phyloP scores from a whole-genome alignment of 2,329 filamentous ascomycete genomes.

The Graphilbum ipis-grandicollis region DNA sequence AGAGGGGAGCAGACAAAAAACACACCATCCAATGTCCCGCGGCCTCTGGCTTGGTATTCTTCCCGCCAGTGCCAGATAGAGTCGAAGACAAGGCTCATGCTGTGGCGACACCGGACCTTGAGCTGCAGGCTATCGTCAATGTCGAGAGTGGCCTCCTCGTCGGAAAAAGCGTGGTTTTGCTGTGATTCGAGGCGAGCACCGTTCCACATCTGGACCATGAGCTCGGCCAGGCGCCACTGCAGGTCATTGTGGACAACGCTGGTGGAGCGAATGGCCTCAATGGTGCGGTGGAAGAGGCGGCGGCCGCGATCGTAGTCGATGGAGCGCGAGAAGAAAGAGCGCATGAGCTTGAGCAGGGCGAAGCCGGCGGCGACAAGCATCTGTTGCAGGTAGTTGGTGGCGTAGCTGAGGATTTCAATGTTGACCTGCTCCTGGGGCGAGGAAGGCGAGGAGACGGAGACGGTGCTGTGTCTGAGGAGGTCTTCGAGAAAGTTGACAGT shows the following conservation, averaged over 20 bases:
- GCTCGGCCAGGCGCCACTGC: conserved; percentile 60
- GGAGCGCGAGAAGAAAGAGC: conserved; percentile 57
- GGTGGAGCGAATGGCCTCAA: conserved; percentile 51
- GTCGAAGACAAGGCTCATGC: conserved; percentile 73
- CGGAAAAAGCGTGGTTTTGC: conserved; percentile 25
- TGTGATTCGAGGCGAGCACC: conserved; percentile 36
- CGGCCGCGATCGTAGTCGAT: conserved; percentile 52
- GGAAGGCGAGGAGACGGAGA: conserved; percentile 17
- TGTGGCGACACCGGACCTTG: conserved; percentile 69
- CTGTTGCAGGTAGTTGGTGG: conserved; percentile 64
- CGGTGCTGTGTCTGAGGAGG: conserved; percentile 35
- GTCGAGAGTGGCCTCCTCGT: conserved; percentile 29
- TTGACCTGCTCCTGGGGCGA: conserved; percentile 26
- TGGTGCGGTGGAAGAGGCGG: conserved; percentile 52
- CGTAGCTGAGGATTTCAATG: conserved; percentile 43
- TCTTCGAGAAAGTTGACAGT: conserved; percentile 53
- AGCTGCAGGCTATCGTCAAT: conserved; percentile 60
- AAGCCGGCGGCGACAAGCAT: conserved; percentile 74
- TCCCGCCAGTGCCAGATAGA: conserved; percentile 76
- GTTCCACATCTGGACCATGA: conserved; percentile 82
- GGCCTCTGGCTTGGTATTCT: conserved; percentile 55
- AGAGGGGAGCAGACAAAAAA: no score
- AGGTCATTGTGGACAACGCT: conserved; percentile 66
- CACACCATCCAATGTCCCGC: conserved; percentile 55
- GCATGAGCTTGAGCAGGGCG: conserved; percentile 60